phyloP scores from a whole-genome alignment of 345 rosid genomes.

The Balakata baccata region DNA sequence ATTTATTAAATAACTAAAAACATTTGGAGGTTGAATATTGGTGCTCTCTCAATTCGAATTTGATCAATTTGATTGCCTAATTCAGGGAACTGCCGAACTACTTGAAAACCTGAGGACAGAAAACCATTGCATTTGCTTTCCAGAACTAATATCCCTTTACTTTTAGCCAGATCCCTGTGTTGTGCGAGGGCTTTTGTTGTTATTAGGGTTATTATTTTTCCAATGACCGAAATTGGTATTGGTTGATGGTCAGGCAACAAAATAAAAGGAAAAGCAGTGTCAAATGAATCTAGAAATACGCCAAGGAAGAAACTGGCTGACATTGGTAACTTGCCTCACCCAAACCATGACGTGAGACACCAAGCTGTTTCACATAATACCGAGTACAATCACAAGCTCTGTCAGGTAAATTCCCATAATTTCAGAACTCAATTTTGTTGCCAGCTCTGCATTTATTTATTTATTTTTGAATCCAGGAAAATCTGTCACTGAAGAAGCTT shows the following conservation, averaged over 20 bases:
- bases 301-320: constrained; percentile 49
- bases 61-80: too few species aligned
- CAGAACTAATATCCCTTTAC: background rate
- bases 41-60: too few species aligned
- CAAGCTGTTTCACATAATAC: constrained; percentile 27
- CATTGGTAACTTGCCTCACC: constrained; percentile 52
- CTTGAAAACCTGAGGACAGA: too few species aligned
- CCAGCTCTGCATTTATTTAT: constrained; percentile 11
- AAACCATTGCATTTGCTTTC: too few species aligned
- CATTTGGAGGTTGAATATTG: too few species aligned
- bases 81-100: too few species aligned
- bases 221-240: constrained; percentile 11
- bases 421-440: background rate
- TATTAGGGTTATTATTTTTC: constrained; percentile 2
- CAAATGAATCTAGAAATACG: constrained; percentile 32
- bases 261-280: constrained; percentile 29
- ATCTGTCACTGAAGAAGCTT: constrained; percentile 44
- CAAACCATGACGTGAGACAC: constrained; percentile 33
- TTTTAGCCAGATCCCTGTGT: background rate
- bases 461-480: constrained; percentile 46
- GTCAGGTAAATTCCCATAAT: constrained; percentile 31
- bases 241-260: constrained; percentile 31
- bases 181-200: background rate
- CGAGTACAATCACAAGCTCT: constrained; percentile 43
- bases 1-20: too few species aligned